Conservation (phyloP, 2,329 filamentous ascomycete genomes). For the Uncinocarpus reesii region DNA sequence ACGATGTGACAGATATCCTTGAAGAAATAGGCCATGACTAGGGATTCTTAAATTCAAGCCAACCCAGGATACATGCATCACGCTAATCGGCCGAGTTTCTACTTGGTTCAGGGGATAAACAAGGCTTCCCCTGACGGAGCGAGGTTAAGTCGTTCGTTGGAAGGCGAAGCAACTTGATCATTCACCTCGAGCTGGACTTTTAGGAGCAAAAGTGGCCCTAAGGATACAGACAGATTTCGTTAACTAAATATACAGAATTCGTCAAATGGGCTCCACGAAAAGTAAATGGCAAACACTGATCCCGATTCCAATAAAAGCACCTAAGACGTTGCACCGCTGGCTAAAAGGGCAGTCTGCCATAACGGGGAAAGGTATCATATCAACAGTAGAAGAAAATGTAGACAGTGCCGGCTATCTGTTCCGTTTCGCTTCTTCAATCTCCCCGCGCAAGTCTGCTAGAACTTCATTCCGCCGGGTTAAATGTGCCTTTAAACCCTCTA, state of each 20-base stretch:
- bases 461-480: conserved; percentile 63
- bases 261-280: no score
- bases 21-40: conserved; percentile 4
- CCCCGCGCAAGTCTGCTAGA: conserved; percentile 62
- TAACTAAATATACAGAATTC: conserved; percentile 3
- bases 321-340: background rate
- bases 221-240: background rate
- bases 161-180: no score
- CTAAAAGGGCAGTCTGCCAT: background rate
- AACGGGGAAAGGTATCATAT: conserved; percentile 9
- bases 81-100: no score
- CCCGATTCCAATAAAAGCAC: background rate
- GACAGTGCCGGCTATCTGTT: conserved; percentile 6
- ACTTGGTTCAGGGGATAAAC: no score
- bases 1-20: conserved; percentile 17
- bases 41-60: background rate
- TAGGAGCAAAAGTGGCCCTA: background rate
- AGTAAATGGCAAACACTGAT: background rate
- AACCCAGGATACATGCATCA: no score
- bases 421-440: conserved; percentile 75
- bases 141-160: no score
- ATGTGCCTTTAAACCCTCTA: conserved; percentile 80
- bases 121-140: no score
- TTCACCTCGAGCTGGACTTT: no score
- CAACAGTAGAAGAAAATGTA: conserved; percentile 7